Evolutionary conservation across 345 rosid genomes (phyloP), one percentile per base, ranked within the genome.

Genomic region (Reutealis trisperma): DNA sequence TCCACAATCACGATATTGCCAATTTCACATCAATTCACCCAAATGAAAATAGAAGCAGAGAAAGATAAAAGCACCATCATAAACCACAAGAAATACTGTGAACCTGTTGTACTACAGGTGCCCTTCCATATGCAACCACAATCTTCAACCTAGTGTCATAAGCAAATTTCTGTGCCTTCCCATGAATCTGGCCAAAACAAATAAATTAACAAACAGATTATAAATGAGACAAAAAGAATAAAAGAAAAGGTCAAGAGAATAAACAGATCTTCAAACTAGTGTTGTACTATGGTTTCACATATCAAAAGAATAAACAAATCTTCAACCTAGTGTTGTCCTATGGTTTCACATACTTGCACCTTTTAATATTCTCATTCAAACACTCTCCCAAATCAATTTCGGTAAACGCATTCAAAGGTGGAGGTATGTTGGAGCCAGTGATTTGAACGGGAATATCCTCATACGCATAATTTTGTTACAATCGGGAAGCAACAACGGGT

Each of bases 51-150:
- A n/a, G n/a, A n/a, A n/a, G n/a, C n/a, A n/a, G 37, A 34, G 3
- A 34, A 34, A 75, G 32, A 22, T 12, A 11, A 41, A 30, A 70
- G 57, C 18, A 24, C 18, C 22, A 21, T n/a, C 30, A 15, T 58
- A 70, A n/a, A 30, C 54, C 47, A 58, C 6, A 61, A 8, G 15
- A 63, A 57, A 34, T 34, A 47, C n/a, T 7, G 19, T n/a, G 45
- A 9, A 67, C 92, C 88, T 89, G 92, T 67, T 67, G 82, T 22
- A 64, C 65, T 42, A 89, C 81, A 22, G 90, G 83, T 8, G 89
- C 82, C 61, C 92, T 90, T 19, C 90, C 90, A 77, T 87, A 89
- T 0, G 74, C 90, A 54, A 85, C 92, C 32, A 74, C 89, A 21
- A 84, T 70, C 65, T 71, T 79, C 27, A 87, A 77, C n/a, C 85